Evolutionary conservation across 2,329 filamentous ascomycete genomes (phyloP), one percentile per base, ranked within the genome.

Genomic region (Lecanicillium sp.): DNA sequence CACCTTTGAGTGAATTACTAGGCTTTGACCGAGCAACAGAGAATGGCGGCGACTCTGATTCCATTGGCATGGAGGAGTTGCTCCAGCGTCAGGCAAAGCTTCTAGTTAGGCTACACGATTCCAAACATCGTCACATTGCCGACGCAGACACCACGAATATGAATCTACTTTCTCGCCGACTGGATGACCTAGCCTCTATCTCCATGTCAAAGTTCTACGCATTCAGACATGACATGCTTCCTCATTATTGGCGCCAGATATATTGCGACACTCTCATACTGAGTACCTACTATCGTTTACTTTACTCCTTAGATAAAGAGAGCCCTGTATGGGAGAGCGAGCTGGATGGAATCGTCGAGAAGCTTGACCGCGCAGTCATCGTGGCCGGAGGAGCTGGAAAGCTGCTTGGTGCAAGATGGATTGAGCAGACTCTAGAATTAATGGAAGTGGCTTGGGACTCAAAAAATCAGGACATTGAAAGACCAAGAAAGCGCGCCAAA

Each of bases 321-420:
- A 35, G 20, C 3, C 33, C 32, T 10, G 43, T 46, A 2, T 40
- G 47, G 6, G 48, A 50, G 19, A 36, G 39, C 8, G 38, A 44
- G 3, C 54, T 88, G 4, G 68, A 75, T 25, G 57, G 68, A 2
- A 66, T 84, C 2, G 73, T 94, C 25, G 69, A 71, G 38, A 62
- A 71, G 2, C 69, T 97, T 2, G 89, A 96, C 51, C 78, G 80
- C 57, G 81, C 84, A 0, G 60, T 94, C 32, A 86, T 94, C 33
- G 73, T 88, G 39, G 77, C 85, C 0, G 85, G 84, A 1, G 82
- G 74, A 0, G 75, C 76, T 2, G 67, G 72, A 1, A 46, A 56
- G 20, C 42, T 54, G 1, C 66, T 84, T 40, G 71, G 74, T 7
- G 53, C 60, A 15, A 34, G 11, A 4, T 76, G 71, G 57, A 67